Evolutionary conservation across 495 filamentous ascomycete genomes (phyloP).

Genomic region (Bombardia bombarda): DNA sequence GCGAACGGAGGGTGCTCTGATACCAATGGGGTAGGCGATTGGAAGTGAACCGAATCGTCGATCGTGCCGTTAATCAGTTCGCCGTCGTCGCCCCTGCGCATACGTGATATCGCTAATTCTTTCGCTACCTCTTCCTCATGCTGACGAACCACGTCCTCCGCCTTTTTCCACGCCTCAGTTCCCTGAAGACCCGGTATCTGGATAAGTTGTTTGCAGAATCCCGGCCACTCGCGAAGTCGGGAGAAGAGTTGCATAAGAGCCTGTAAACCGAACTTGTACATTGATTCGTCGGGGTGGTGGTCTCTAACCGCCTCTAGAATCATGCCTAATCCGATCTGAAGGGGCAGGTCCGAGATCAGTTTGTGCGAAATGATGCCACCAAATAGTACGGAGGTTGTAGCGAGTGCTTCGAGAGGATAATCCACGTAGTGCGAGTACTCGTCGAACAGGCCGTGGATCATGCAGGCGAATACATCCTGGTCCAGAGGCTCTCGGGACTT

Average conservation of each 20-base stretch:
- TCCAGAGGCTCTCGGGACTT: slow-evolving; percentile 71
- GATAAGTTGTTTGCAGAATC: slow-evolving; percentile 74
- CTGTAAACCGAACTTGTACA: slow-evolving; percentile 99
- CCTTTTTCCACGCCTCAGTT: slow-evolving; percentile 75
- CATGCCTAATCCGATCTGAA: slow-evolving; percentile 90
- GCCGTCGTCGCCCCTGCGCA: slow-evolving; percentile 25
- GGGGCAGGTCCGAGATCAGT: slow-evolving; percentile 78
- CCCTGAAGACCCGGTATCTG: slow-evolving; percentile 73
- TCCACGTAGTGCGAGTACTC: slow-evolving; percentile 92
- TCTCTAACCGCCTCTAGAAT: slow-evolving; percentile 89
- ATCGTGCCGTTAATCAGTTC: slow-evolving; percentile 49
- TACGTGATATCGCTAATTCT: slow-evolving; percentile 35
- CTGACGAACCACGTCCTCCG: slow-evolving; percentile 68
- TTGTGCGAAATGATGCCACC: slow-evolving; percentile 92
- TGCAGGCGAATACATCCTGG: slow-evolving; percentile 93
- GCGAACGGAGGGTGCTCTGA: slow-evolving; percentile 58
- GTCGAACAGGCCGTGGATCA: slow-evolving; percentile 97
- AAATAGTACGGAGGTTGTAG: slow-evolving; percentile 92
- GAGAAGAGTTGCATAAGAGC: slow-evolving; percentile 79
- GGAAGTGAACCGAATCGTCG: slow-evolving; percentile 56
- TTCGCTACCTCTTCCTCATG: slow-evolving; percentile 46
- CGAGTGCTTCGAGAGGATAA: slow-evolving; percentile 88
- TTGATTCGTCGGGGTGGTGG: slow-evolving; percentile 67
- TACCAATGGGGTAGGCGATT: too few species aligned
- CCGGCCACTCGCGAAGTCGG: slow-evolving; percentile 85